phyloP scores from a whole-genome alignment of 768 basidiomycete genomes.

The Lactarius indigo region DNA sequence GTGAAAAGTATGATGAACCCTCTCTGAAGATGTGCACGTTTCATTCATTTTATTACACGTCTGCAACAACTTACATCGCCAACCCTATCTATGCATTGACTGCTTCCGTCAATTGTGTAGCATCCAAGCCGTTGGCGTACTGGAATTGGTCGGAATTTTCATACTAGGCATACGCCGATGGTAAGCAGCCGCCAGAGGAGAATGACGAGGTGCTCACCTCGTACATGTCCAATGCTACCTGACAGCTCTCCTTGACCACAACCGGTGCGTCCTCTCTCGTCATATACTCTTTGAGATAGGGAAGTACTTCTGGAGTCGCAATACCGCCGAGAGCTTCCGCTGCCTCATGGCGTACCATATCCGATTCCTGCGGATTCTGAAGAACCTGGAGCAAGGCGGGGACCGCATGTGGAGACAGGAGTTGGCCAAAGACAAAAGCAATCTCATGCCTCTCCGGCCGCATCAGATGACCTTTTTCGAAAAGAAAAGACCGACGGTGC shows the following conservation, averaged over 20 bases:
- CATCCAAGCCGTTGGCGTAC: conserved; percentile 57
- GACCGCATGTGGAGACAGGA: conserved; percentile 84
- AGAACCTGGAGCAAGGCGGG: conserved; percentile 80
- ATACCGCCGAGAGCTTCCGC: conserved; percentile 99
- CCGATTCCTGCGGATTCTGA: conserved; percentile 67
- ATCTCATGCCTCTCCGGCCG: conserved; percentile 77
- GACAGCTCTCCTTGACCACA: conserved; percentile 94
- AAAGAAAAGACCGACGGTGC: background rate
- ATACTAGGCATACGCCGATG: conserved; percentile 42
- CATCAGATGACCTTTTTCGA: background rate
- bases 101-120: conserved; percentile 15
- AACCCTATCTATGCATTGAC: conserved; percentile 29
- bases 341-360: conserved; percentile 98
- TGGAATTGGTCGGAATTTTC: conserved; percentile 82
- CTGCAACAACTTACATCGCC: conserved; percentile 4
- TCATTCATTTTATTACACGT: background rate
- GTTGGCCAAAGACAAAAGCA: conserved; percentile 96
- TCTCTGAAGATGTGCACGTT: background rate
- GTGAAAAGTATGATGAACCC: background rate
- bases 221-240: conserved; percentile 97
- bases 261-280: conserved; percentile 70
- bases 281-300: conserved; percentile 84
- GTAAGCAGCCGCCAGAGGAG: background rate
- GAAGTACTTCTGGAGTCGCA: conserved; percentile 86
- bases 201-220: conserved; percentile 51